Conservation (phyloP, 208 protist species). For the Leishmania arabica region DNA sequence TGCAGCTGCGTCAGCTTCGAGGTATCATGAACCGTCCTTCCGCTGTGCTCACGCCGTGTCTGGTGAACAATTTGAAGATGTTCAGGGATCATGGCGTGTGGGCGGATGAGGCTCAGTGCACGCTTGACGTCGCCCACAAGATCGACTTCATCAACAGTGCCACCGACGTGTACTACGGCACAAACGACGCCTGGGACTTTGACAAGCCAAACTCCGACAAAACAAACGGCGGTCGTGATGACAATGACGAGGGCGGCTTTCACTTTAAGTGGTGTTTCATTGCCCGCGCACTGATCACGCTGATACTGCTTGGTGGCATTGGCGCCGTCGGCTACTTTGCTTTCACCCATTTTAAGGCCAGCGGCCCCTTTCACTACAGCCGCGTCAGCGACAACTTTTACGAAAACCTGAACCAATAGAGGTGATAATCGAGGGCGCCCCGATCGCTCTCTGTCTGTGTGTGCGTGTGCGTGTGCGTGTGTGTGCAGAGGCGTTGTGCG, state of each 20-base stretch:
- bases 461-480: neutral
- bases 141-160: slow-evolving; percentile 44
- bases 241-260: neutral
- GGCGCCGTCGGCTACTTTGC: slow-evolving; percentile 10
- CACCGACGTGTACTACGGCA: slow-evolving; percentile 39
- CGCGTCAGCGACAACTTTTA: slow-evolving; percentile 62
- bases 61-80: slow-evolving; percentile 38
- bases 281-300: slow-evolving; percentile 5
- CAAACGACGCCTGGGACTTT: slow-evolving; percentile 57
- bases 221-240: slow-evolving; percentile 15
- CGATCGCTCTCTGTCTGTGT: neutral
- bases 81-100: slow-evolving; percentile 23
- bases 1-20: slow-evolving; percentile 23
- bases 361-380: slow-evolving; percentile 15
- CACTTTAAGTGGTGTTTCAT: neutral
- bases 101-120: slow-evolving; percentile 33
- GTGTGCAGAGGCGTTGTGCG: neutral
- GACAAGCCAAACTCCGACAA: slow-evolving; percentile 45
- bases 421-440: neutral
- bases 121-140: slow-evolving; percentile 7
- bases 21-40: slow-evolving; percentile 32
- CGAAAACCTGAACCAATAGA: slow-evolving; percentile 38
- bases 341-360: slow-evolving; percentile 12
- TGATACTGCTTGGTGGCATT: slow-evolving; percentile 16
- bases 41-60: slow-evolving; percentile 30